These are phyloP conservation scores for Nicotiana undulata DNA, from an alignment of 257 asterid genomes.

Conservation along the genomic window DNA sequence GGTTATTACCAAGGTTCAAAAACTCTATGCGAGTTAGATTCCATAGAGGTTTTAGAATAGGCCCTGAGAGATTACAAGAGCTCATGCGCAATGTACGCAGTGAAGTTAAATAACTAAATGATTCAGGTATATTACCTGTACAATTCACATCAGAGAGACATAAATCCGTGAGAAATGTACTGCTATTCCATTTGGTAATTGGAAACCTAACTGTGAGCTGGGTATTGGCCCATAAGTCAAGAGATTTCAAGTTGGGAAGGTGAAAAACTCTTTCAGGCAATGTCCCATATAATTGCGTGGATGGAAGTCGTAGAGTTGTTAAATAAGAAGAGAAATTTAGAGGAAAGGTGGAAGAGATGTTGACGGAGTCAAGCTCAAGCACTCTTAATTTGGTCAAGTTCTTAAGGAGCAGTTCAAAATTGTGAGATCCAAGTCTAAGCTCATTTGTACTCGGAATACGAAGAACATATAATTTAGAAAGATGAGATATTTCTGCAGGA, in stretches of 20 bases:
- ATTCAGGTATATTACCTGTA: conserved; percentile 10
- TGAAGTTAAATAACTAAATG: conserved; percentile 4
- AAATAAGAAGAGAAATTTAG: conserved; percentile 10
- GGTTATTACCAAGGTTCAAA: not conserved
- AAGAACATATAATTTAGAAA: conserved; percentile 6
- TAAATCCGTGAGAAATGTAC: not conserved
- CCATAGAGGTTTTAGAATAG: conserved; percentile 6
- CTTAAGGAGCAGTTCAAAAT: conserved; percentile 16
- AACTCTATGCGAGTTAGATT: not conserved
- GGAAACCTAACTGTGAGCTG: conserved; percentile 10
- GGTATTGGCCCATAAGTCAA: not conserved
- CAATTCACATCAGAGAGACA: not conserved
- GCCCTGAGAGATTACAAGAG: conserved; percentile 1
- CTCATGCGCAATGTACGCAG: not conserved
- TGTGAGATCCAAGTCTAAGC: not conserved
- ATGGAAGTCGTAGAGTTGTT: not conserved
- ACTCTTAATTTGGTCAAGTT: conserved; percentile 14
- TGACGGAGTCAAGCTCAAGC: not conserved
- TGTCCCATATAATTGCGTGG: not conserved
- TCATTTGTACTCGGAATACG: not conserved
- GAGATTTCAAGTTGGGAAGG: conserved; percentile 1
- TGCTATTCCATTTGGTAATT: conserved; percentile 11
- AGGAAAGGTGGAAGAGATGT: conserved; percentile 13
- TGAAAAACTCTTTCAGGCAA: conserved; percentile 1
- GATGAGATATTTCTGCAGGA: conserved; percentile 6